Percentiles rank a stretch among this genome's conserved stretches.
Conservation (phyloP, 257 asterid genomes). For the Solanum peruvianum region DNA sequence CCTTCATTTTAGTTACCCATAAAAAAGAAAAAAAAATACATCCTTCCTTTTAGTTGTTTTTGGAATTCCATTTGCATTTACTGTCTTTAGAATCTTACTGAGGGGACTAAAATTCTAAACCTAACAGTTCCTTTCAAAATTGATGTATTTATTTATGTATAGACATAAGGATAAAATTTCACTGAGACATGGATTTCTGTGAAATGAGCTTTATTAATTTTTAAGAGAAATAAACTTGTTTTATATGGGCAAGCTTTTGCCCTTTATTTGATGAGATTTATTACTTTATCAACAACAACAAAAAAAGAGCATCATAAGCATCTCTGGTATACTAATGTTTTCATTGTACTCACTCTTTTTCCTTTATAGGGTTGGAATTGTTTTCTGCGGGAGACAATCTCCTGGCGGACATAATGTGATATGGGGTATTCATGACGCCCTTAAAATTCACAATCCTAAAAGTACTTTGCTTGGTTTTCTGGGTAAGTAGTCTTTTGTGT, state of each 20-base stretch:
- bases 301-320: neutral
- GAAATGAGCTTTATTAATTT: neutral
- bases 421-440: constrained; percentile 86
- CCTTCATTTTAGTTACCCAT: neutral
- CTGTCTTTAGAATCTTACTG: neutral
- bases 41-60: neutral
- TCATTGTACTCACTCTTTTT: neutral
- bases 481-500: constrained; percentile 31
- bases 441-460: constrained; percentile 67
- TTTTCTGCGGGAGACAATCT: constrained; percentile 94
- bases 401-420: constrained; percentile 96
- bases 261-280: neutral
- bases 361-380: constrained; percentile 69
- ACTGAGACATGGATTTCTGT: neutral
- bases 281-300: neutral
- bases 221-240: neutral
- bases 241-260: neutral
- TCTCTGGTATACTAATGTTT: neutral
- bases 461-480: constrained; percentile 78
- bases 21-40: neutral
- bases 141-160: neutral
- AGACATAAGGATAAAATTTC: neutral
- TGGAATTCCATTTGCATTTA: neutral
- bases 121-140: neutral
- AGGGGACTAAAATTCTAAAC: neutral